Conservation (phyloP, 2,329 filamentous ascomycete species). For the Rutstroemia sp. region DNA sequence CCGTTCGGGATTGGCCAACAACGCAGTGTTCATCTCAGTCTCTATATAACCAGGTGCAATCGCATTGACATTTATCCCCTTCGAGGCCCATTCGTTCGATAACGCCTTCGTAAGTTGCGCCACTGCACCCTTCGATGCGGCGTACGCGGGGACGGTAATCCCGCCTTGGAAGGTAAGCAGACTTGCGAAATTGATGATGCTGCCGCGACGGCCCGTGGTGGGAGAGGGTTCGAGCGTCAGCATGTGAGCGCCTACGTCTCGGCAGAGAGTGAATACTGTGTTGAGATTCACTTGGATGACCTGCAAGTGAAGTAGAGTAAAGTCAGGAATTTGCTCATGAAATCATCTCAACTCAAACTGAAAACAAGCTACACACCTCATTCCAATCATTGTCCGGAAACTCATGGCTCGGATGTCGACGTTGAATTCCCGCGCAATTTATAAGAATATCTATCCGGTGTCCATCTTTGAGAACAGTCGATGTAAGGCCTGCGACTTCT, state of each 20-base stretch:
- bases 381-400: conserved; percentile 34
- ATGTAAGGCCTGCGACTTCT: conserved; percentile 54
- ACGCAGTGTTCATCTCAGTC: conserved; percentile 88
- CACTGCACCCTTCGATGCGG: conserved; percentile 78
- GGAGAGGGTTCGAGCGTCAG: conserved; percentile 49
- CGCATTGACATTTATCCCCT: conserved; percentile 77
- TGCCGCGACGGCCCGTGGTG: conserved; percentile 67
- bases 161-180: conserved; percentile 89
- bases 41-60: conserved; percentile 86
- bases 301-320: conserved; percentile 20
- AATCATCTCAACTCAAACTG: conserved; percentile 34
- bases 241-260: conserved; percentile 75
- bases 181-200: conserved; percentile 78
- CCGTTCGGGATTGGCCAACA: conserved; percentile 65
- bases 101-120: conserved; percentile 60
- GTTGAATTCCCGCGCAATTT: conserved; percentile 37
- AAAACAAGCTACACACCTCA: conserved; percentile 52
- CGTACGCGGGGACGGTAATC: conserved; percentile 81
- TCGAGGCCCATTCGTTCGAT: conserved; percentile 77
- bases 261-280: conserved; percentile 70
- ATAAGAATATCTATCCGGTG: conserved; percentile 38
- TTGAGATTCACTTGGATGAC: conserved; percentile 81
- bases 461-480: conserved; percentile 48
- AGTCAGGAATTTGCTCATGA: not conserved
- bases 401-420: conserved; percentile 31